Evolutionary conservation across 2,329 filamentous ascomycete species (phyloP).

Genomic region (Pseudogymnoascus sp.): DNA sequence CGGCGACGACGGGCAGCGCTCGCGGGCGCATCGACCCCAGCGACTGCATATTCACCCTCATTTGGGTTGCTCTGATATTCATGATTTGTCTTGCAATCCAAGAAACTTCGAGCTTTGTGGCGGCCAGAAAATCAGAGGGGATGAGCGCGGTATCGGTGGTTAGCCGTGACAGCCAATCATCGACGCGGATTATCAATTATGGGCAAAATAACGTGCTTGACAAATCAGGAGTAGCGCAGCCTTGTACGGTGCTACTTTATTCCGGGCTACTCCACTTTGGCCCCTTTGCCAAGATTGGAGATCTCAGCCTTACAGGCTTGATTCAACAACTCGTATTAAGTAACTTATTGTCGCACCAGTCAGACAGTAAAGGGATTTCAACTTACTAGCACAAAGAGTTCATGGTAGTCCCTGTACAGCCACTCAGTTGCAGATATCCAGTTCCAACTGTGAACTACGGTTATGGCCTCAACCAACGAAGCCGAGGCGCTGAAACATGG

Average conservation of each 20-base stretch:
- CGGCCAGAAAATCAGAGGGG: conserved; percentile 3
- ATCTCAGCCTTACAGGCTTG: not conserved
- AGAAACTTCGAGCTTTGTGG: not conserved
- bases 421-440: not conserved
- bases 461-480: not conserved
- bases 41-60: conserved; percentile 8
- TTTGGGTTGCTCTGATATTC: conserved; percentile 2
- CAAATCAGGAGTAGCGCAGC: not conserved
- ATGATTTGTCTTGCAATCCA: not conserved
- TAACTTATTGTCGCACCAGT: not conserved
- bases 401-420: not conserved
- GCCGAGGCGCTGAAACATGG: not conserved
- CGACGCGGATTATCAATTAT: conserved; percentile 3
- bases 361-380: not conserved
- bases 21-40: not conserved
- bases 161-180: conserved; percentile 1
- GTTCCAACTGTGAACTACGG: not conserved
- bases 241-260: not conserved
- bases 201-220: conserved; percentile 7
- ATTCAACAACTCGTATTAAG: not conserved
- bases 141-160: conserved; percentile 6
- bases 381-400: not conserved
- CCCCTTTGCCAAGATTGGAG: not conserved
- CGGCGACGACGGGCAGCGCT: not conserved
- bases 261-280: not conserved